A percentile compares a stretch with the other conserved stretches of the same genome.
These are phyloP conservation scores for Fusarium sambucinum DNA, from an alignment of 2,329 filamentous ascomycete species.

Conservation along the genomic window DNA sequence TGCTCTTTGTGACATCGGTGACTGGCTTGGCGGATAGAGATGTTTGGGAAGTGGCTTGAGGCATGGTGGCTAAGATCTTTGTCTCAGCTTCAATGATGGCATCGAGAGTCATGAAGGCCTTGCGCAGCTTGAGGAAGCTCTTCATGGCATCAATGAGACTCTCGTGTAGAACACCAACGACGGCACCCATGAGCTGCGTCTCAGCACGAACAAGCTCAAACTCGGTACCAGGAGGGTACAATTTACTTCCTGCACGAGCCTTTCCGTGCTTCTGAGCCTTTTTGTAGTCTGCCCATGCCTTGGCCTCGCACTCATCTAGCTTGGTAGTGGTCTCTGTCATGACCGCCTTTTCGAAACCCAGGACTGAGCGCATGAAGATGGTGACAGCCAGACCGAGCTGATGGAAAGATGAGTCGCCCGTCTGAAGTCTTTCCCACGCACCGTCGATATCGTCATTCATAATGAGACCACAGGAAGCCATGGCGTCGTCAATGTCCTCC, in stretches of 20 bases:
- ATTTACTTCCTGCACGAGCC: slow-evolving; percentile 52
- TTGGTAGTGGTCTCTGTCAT: slow-evolving; percentile 84
- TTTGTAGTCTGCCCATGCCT: slow-evolving; percentile 80
- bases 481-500: slow-evolving; percentile 69
- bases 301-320: slow-evolving; percentile 80
- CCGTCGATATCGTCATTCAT: slow-evolving; percentile 92
- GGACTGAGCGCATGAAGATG: slow-evolving; percentile 84
- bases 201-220: slow-evolving; percentile 87
- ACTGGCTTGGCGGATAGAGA: slow-evolving; percentile 16
- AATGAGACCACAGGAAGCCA: slow-evolving; percentile 76
- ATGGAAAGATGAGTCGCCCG: slow-evolving; percentile 88
- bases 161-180: slow-evolving; percentile 91
- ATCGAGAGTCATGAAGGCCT: slow-evolving; percentile 87
- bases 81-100: slow-evolving; percentile 81
- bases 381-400: slow-evolving; percentile 84
- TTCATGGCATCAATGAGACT: slow-evolving; percentile 91
- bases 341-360: slow-evolving; percentile 92
- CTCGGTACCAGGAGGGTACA: slow-evolving; percentile 88
- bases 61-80: slow-evolving; percentile 53
- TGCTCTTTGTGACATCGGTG: slow-evolving; percentile 48
- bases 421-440: slow-evolving; percentile 78
- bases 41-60: slow-evolving; percentile 11
- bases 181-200: slow-evolving; percentile 87
- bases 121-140: slow-evolving; percentile 92
- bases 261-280: slow-evolving; percentile 74